These are phyloP conservation scores for Myriosclerotinia curreyana DNA, from an alignment of 2,329 filamentous ascomycete genomes.

Conservation along the genomic window DNA sequence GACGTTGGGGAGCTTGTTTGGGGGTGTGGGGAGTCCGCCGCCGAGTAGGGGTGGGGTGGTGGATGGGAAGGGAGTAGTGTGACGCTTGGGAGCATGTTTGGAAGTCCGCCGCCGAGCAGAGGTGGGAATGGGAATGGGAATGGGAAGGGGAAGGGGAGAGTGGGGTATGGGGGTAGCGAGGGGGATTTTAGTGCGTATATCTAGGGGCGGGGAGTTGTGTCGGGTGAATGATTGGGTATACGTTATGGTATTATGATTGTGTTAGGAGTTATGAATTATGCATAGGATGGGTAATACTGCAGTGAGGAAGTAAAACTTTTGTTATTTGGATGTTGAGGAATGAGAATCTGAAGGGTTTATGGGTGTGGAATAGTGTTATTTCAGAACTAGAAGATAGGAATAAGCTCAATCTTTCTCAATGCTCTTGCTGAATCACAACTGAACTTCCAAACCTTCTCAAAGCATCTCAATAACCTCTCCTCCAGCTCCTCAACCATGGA, in stretches of 20 bases:
- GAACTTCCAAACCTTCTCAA: too few relatives aligned
- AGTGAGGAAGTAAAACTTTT: not conserved
- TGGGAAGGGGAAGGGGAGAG: not conserved
- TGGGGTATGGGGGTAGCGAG: not conserved
- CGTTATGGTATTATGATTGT: not conserved
- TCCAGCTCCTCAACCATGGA: not conserved
- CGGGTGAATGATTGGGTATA: not conserved
- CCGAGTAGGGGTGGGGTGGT: not conserved
- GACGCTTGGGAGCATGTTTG: too few relatives aligned
- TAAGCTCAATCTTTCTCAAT: not conserved
- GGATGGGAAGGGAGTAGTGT: not conserved
- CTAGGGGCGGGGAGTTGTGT: not conserved
- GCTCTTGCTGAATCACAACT: too few relatives aligned
- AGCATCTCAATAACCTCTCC: not conserved
- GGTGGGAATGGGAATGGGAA: not conserved
- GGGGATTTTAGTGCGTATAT: constrained; percentile 17
- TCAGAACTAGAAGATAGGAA: not conserved
- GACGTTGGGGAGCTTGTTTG: not conserved
- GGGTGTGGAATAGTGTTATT: not conserved
- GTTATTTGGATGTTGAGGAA: not conserved
- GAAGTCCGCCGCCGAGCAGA: not conserved
- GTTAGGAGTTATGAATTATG: not conserved
- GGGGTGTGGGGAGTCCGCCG: not conserved
- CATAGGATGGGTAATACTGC: not conserved
- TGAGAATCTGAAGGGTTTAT: not conserved